A percentile compares a stretch with the other conserved stretches of the same genome.
These are phyloP conservation scores for Rhizophora apiculata DNA, from an alignment of 345 rosid genomes.

Conservation along the genomic window DNA sequence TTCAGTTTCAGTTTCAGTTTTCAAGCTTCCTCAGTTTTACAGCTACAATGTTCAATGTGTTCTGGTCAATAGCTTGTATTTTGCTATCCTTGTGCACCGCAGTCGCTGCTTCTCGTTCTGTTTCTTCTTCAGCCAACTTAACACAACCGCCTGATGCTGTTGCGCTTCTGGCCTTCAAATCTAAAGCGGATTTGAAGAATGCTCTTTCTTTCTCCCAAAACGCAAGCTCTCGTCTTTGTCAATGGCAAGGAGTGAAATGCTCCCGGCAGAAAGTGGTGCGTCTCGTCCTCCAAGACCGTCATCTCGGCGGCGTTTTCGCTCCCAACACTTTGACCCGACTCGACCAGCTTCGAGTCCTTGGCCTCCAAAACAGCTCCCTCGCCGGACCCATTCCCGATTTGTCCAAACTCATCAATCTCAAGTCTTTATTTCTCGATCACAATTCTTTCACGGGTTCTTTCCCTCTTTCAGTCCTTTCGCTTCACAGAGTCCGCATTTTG, in stretches of 20 bases:
- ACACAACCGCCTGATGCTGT: constrained; percentile 45
- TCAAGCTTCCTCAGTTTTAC: not conserved
- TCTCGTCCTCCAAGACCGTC: constrained; percentile 48
- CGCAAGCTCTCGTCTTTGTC: constrained; percentile 42
- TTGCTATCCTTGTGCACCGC: constrained; percentile 13
- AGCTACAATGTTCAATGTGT: constrained; percentile 23
- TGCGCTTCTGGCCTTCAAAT: constrained; percentile 63
- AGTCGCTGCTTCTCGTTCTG: not conserved
- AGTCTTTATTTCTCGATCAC: constrained; percentile 62
- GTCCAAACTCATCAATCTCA: constrained; percentile 65
- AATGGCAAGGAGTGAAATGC: constrained; percentile 76
- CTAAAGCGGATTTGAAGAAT: constrained; percentile 58
- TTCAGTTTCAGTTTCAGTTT: not conserved
- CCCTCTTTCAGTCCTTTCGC: constrained; percentile 54
- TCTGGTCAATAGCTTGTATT: constrained; percentile 18
- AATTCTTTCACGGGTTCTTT: constrained; percentile 67
- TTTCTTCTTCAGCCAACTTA: constrained; percentile 12
- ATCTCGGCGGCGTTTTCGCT: constrained; percentile 60
- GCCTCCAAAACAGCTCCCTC: constrained; percentile 80
- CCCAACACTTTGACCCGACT: constrained; percentile 55
- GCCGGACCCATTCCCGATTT: constrained; percentile 75
- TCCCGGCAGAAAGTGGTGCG: constrained; percentile 48
- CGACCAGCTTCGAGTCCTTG: constrained; percentile 83
- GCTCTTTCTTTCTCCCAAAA: constrained; percentile 36
- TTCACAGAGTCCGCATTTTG: constrained; percentile 58